A percentile compares a stretch with the other conserved stretches of the same genome.
phyloP scores from a whole-genome alignment of 805 yeast genomes.

The Candida taoyuanica region DNA sequence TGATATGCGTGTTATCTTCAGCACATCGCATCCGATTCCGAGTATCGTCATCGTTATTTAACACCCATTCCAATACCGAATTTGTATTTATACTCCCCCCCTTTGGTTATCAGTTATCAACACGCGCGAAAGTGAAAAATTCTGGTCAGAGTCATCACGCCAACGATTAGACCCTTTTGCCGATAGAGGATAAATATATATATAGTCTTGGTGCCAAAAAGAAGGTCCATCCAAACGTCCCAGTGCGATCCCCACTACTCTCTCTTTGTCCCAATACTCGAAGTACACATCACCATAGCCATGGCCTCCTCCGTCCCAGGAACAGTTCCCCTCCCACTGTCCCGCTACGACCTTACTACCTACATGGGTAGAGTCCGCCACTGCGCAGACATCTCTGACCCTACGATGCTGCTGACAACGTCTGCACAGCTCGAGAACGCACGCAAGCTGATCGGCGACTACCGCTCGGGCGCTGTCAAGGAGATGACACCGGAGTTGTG shows the following conservation, averaged over 20 bases:
- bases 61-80: neutral
- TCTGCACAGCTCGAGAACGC: constrained; percentile 58
- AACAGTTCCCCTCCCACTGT: constrained; percentile 70
- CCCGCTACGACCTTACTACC: constrained; percentile 72
- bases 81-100: neutral
- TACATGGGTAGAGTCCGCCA: constrained; percentile 95
- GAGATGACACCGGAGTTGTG: constrained; percentile 78
- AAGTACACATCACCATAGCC: neutral
- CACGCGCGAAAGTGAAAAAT: neutral
- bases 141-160: constrained; percentile 5
- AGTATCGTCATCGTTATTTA: constrained; percentile 11
- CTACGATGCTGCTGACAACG: constrained; percentile 78
- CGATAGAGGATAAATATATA: too few relatives aligned
- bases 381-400: constrained; percentile 90
- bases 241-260: too few relatives aligned
- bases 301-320: constrained; percentile 94
- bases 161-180: too few relatives aligned
- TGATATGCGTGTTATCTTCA: constrained; percentile 42
- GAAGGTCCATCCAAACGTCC: too few relatives aligned
- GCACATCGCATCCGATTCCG: constrained; percentile 39
- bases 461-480: constrained; percentile 60
- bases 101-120: neutral
- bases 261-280: neutral
- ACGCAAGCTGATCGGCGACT: constrained; percentile 61
- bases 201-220: too few relatives aligned